Conservation (phyloP, 208 protist species). For the Leishmania mexicana region DNA sequence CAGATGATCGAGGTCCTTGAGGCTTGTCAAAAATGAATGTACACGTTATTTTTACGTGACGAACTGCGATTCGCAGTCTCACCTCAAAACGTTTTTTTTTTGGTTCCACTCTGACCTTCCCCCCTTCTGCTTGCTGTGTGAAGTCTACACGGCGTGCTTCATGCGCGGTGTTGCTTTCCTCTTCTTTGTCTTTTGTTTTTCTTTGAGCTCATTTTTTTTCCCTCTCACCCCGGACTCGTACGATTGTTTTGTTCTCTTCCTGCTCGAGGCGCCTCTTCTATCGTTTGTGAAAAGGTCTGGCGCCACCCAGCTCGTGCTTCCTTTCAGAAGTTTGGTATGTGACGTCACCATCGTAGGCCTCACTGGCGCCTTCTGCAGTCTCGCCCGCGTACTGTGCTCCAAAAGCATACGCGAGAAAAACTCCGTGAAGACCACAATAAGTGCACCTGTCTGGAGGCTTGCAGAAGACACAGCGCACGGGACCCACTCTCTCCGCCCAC, state of each 20-base stretch:
- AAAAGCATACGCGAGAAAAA: background rate
- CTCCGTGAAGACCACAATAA: background rate
- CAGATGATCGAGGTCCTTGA: constrained; percentile 52
- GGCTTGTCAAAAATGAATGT: constrained; percentile 41
- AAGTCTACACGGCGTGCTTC: background rate
- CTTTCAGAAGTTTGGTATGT: background rate
- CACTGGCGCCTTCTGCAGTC: background rate
- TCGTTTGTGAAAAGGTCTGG: background rate
- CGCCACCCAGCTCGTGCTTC: background rate
- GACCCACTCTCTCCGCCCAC: background rate
- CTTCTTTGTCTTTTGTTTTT: background rate
- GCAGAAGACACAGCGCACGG: background rate
- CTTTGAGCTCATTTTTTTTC: constrained; percentile 1
- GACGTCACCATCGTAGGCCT: background rate
- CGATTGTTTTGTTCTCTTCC: background rate
- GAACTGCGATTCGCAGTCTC: background rate
- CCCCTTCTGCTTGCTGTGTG: background rate
- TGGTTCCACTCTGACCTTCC: background rate
- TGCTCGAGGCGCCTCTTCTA: background rate
- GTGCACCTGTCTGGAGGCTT: background rate
- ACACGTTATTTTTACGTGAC: background rate
- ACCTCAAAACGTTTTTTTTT: constrained; percentile 21
- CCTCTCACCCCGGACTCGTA: background rate
- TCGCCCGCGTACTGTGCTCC: background rate
- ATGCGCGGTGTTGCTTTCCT: background rate